Percentiles rank a stretch among this genome's conserved stretches.
These are phyloP conservation scores for Lavandula angustifolia DNA, from an alignment of 257 asterid genomes.

Conservation along the genomic window DNA sequence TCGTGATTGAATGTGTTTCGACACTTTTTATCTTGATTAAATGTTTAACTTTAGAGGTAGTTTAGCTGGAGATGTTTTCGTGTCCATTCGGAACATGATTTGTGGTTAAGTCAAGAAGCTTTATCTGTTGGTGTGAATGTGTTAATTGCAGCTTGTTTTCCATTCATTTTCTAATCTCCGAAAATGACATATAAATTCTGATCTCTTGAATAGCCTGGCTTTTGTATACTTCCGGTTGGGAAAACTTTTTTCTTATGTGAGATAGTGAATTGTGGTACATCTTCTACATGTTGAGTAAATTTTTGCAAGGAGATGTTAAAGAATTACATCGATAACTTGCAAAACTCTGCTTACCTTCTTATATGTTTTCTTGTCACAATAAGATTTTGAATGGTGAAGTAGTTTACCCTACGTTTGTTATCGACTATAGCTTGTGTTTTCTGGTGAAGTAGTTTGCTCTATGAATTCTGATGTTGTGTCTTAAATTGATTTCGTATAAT, in stretches of 20 bases:
- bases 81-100: background rate
- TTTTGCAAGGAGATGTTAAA: background rate
- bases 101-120: slow-evolving; percentile 19
- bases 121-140: background rate
- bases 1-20: slow-evolving; percentile 5
- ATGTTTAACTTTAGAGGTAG: background rate
- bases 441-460: background rate
- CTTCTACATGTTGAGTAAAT: slow-evolving; percentile 7
- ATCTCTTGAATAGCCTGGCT: background rate
- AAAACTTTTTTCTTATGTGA: background rate
- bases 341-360: background rate
- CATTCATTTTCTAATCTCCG: background rate
- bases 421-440: background rate
- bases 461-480: slow-evolving; percentile 3
- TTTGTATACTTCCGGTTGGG: background rate
- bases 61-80: slow-evolving; percentile 14
- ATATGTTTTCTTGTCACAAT: background rate
- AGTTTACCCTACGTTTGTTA: background rate
- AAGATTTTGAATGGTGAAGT: background rate
- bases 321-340: background rate
- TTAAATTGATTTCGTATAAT: slow-evolving; percentile 30
- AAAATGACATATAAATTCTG: background rate
- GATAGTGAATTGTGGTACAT: slow-evolving; percentile 9
- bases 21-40: background rate
- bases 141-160: background rate